A percentile compares a stretch with the other conserved stretches of the same genome.
phyloP scores from a whole-genome alignment of 768 basidiomycete species.

The Kwoniella europaea region DNA sequence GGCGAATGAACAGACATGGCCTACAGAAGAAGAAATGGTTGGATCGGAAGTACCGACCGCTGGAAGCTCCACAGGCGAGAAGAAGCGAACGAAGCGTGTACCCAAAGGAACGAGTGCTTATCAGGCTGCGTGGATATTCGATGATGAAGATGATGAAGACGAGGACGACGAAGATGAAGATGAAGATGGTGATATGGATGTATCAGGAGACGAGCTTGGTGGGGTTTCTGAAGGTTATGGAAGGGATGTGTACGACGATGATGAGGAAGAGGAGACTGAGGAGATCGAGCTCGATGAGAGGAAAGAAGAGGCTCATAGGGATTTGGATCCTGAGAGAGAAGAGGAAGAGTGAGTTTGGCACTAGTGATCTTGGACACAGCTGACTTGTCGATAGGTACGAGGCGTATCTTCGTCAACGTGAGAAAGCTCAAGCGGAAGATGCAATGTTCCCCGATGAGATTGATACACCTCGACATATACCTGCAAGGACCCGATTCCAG shows the following conservation, averaged over 20 bases:
- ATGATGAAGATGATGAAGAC: constrained; percentile 73
- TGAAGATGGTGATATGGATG: constrained; percentile 60
- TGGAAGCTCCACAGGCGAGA: constrained; percentile 64
- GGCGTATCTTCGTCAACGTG: constrained; percentile 54
- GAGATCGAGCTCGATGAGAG: constrained; percentile 64
- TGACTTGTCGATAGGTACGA: constrained; percentile 44
- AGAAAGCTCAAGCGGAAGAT: constrained; percentile 70
- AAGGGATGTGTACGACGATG: constrained; percentile 33
- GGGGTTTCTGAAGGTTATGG: constrained; percentile 42
- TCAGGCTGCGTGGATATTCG: constrained; percentile 94
- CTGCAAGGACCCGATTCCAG: constrained; percentile 82
- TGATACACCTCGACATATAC: constrained; percentile 84
- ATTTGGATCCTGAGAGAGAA: constrained; percentile 72
- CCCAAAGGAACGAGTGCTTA: constrained; percentile 97
- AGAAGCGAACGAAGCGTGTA: constrained; percentile 75
- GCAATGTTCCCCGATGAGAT: constrained; percentile 92
- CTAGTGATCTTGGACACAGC: background rate
- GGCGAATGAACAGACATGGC: constrained; percentile 97
- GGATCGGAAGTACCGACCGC: constrained; percentile 63
- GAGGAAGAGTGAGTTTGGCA: constrained; percentile 72
- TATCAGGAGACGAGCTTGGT: constrained; percentile 49
- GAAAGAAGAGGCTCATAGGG: constrained; percentile 64
- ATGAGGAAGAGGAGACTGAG: constrained; percentile 60
- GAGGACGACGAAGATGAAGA: constrained; percentile 62
- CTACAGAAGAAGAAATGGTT: constrained; percentile 92